These are phyloP conservation scores for Prunus mongolica DNA, from an alignment of 306 rosid species.

Conservation along the genomic window DNA sequence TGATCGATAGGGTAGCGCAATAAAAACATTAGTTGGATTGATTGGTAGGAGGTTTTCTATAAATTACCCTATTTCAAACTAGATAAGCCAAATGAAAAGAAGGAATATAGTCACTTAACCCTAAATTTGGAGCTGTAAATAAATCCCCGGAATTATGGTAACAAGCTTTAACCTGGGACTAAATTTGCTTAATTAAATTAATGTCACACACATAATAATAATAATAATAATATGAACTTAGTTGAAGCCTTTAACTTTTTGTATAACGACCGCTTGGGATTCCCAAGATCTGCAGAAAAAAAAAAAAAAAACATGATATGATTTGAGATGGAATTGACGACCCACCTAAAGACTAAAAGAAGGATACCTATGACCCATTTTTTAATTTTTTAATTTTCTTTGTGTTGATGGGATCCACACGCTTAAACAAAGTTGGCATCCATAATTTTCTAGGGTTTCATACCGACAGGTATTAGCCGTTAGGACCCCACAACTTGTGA, in stretches of 20 bases:
- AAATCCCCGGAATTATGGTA: no score
- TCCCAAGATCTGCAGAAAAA: constrained; percentile 51
- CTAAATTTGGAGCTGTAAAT: no score
- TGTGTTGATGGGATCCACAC: constrained; percentile 61
- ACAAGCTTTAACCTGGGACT: no score
- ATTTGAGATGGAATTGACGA: constrained; percentile 74
- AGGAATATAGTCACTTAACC: no score
- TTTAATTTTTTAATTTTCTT: constrained; percentile 14
- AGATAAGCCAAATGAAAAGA: no score
- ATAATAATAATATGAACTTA: background rate
- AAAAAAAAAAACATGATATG: constrained; percentile 39
- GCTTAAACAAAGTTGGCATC: constrained; percentile 79
- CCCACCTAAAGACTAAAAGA: constrained; percentile 57
- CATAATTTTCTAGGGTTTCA: constrained; percentile 50
- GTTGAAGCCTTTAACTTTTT: constrained; percentile 30
- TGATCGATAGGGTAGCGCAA: no score
- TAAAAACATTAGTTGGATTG: no score
- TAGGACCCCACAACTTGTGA: constrained; percentile 56
- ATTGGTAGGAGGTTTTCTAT: no score
- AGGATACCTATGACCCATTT: constrained; percentile 21
- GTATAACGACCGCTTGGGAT: constrained; percentile 68
- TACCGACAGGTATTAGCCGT: constrained; percentile 60
- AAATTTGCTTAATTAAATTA: no score
- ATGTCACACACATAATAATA: background rate
- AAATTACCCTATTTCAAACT: no score